A percentile compares a stretch with the other conserved stretches of the same genome.
Evolutionary conservation across 148 eudicot genomes (phyloP).

Genomic region (Drosera capensis): DNA sequence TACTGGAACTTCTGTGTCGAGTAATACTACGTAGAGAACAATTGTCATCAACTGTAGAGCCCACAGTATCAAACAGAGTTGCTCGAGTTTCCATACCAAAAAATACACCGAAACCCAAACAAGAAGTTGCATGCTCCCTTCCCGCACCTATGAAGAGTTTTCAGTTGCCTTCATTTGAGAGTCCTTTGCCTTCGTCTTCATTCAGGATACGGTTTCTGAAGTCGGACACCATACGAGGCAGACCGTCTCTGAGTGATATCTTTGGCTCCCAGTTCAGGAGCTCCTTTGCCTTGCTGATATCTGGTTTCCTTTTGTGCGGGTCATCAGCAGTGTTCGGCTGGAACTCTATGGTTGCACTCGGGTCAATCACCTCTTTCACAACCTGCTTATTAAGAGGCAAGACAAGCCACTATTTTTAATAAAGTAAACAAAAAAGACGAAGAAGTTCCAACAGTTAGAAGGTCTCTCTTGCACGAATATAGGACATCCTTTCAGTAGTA

Average conservation of each 20-base stretch:
- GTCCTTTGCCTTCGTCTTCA: constrained; percentile 60
- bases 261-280: constrained; percentile 84
- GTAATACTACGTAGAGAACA: no score
- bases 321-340: constrained; percentile 68
- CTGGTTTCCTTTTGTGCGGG: constrained; percentile 87
- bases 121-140: neutral
- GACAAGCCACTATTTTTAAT: neutral
- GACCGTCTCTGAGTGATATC: constrained; percentile 53
- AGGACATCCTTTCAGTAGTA: no score
- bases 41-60: no score
- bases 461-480: no score
- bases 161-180: constrained; percentile 2
- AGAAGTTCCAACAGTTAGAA: no score
- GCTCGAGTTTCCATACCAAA: no score
- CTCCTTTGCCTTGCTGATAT: constrained; percentile 75
- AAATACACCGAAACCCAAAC: no score
- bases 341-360: constrained; percentile 63
- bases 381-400: constrained; percentile 21
- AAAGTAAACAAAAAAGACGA: no score
- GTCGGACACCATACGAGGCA: constrained; percentile 70
- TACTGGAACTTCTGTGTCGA: no score
- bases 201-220: constrained; percentile 67
- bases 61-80: no score
- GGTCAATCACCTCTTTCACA: constrained; percentile 68
- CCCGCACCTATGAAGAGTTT: neutral